Evolutionary conservation across 164 flowering plant genomes (phyloP).

Genomic region (Dillenia suffruticosa): DNA sequence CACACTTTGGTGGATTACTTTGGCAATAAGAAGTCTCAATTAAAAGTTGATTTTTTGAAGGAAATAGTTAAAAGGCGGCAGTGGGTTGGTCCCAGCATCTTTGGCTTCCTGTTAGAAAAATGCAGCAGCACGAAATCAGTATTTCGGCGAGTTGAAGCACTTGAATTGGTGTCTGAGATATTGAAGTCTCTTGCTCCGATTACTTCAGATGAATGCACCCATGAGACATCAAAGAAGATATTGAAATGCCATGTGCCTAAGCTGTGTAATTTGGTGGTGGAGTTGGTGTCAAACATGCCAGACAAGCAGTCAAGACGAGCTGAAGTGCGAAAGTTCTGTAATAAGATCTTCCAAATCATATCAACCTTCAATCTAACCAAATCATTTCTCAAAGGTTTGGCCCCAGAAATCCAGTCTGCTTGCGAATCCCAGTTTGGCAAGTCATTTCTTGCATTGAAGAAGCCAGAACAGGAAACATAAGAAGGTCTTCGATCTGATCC

Average conservation of each 20-base stretch:
- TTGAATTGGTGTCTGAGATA: slow-evolving; percentile 52
- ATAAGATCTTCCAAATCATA: slow-evolving; percentile 46
- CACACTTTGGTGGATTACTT: slow-evolving; percentile 45
- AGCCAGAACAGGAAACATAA: neutral
- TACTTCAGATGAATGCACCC: slow-evolving; percentile 17
- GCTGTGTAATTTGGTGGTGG: slow-evolving; percentile 40
- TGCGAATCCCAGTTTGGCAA: slow-evolving; percentile 69
- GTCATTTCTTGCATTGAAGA: slow-evolving; percentile 42
- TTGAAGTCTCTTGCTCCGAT: slow-evolving; percentile 42
- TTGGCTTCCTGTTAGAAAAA: slow-evolving; percentile 64
- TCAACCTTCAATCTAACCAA: slow-evolving; percentile 32
- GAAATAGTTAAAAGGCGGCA: slow-evolving; percentile 68
- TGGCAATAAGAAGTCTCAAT: slow-evolving; percentile 63
- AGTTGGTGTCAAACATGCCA: slow-evolving; percentile 54
- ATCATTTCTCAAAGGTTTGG: slow-evolving; percentile 49
- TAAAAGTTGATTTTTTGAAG: slow-evolving; percentile 71
- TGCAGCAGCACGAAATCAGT: slow-evolving; percentile 53
- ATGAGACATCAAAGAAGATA: slow-evolving; percentile 23
- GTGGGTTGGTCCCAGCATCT: slow-evolving; percentile 65
- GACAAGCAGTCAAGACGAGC: slow-evolving; percentile 61
- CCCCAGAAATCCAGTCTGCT: slow-evolving; percentile 48
- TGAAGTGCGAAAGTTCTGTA: slow-evolving; percentile 63
- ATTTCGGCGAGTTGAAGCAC: slow-evolving; percentile 72
- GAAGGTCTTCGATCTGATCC: too few species aligned
- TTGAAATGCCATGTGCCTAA: slow-evolving; percentile 37